These are phyloP conservation scores for Dactylellina sp. DNA, from an alignment of 2,329 filamentous ascomycete genomes.

Conservation along the genomic window DNA sequence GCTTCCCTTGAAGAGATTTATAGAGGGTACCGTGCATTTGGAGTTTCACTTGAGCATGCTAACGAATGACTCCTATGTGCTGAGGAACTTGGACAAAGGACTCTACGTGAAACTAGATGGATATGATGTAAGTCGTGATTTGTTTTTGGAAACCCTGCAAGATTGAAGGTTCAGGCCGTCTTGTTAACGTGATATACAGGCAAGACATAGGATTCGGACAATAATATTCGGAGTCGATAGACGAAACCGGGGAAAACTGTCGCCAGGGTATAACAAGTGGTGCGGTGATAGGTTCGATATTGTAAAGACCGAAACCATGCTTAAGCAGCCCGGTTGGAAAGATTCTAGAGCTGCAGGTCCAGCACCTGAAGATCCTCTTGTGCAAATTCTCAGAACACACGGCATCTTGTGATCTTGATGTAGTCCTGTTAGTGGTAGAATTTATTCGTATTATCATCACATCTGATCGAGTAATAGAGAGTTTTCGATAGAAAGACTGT, in stretches of 20 bases:
- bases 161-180: no score
- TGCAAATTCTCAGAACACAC: conserved; percentile 1
- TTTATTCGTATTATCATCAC: no score
- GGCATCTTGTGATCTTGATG: neutral
- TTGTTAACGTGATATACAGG: no score
- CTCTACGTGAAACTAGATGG: conserved; percentile 32
- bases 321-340: conserved; percentile 14
- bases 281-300: conserved; percentile 40
- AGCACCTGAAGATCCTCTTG: conserved; percentile 9
- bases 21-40: conserved; percentile 22
- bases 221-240: conserved; percentile 37
- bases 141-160: no score
- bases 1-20: conserved; percentile 28
- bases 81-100: conserved; percentile 44
- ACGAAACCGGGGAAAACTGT: conserved; percentile 28
- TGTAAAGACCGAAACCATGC: conserved; percentile 33
- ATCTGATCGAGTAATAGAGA: no score
- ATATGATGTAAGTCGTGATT: conserved; percentile 18
- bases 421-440: no score
- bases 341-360: conserved; percentile 16
- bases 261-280: conserved; percentile 37
- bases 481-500: no score
- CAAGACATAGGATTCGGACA: conserved; percentile 15
- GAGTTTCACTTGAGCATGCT: conserved; percentile 26
- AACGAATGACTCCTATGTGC: conserved; percentile 34